A percentile compares a stretch with the other conserved stretches of the same genome.
Conservation (phyloP, 768 basidiomycete species). For the Pleurotus ostreatus region DNA sequence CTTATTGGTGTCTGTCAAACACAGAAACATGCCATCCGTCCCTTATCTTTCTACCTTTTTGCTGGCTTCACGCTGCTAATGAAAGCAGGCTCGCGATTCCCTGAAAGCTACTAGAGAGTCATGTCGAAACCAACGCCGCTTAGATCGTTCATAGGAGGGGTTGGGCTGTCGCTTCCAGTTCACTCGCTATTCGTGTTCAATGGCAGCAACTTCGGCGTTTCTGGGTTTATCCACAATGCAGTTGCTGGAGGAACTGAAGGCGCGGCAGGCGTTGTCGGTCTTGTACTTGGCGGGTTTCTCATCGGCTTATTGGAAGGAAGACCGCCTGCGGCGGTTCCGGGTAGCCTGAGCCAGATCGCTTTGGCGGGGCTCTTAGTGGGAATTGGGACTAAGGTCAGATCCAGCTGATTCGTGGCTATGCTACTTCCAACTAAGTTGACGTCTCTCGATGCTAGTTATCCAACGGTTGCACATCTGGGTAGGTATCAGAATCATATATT, state of each 20-base stretch:
- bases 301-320: constrained; percentile 36
- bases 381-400: constrained; percentile 48
- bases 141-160: constrained; percentile 52
- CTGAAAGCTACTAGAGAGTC: not conserved
- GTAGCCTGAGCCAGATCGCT: constrained; percentile 24
- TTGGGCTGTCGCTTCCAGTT: constrained; percentile 46
- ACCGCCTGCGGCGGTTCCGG: constrained; percentile 19
- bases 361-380: constrained; percentile 56
- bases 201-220: constrained; percentile 56
- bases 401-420: not conserved
- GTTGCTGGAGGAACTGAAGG: constrained; percentile 41
- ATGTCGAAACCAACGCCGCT: constrained; percentile 40
- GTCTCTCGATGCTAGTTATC: constrained; percentile 33
- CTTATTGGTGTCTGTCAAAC: not conserved
- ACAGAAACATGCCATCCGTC: not conserved
- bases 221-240: constrained; percentile 54
- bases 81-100: not conserved
- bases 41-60: not conserved
- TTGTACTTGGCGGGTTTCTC: constrained; percentile 44
- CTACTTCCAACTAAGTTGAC: constrained; percentile 7
- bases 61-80: not conserved
- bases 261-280: constrained; percentile 35
- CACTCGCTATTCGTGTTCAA: constrained; percentile 51
- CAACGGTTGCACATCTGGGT: constrained; percentile 69
- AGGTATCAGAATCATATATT: constrained; percentile 7